These are phyloP conservation scores for Rhynchosporium graminicola DNA, from an alignment of 2,329 filamentous ascomycete species.

Conservation along the genomic window DNA sequence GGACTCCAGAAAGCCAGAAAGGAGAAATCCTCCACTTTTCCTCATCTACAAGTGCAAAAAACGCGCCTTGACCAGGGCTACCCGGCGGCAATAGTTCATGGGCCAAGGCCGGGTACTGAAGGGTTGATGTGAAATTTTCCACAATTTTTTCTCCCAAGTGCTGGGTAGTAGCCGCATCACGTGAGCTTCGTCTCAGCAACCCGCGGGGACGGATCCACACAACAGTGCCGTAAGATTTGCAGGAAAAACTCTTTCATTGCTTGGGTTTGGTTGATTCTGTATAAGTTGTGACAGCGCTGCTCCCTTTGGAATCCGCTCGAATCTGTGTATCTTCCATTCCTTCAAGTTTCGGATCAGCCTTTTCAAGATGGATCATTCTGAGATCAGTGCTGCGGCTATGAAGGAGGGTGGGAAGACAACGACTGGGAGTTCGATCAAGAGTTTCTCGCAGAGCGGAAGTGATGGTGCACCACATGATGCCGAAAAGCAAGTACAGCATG, in stretches of 20 bases:
- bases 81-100: slow-evolving; percentile 14
- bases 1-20: not conserved
- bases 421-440: slow-evolving; percentile 2
- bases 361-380: slow-evolving; percentile 25
- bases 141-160: slow-evolving; percentile 9
- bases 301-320: not conserved
- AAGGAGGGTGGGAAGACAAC: slow-evolving; percentile 7
- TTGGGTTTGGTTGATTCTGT: not conserved
- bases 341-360: slow-evolving; percentile 4
- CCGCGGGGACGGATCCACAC: slow-evolving; percentile 10
- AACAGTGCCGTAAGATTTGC: slow-evolving; percentile 18
- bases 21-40: not conserved
- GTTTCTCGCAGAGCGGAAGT: slow-evolving; percentile 13
- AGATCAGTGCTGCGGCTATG: slow-evolving; percentile 16
- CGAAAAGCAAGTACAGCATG: slow-evolving; percentile 30
- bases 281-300: slow-evolving; percentile 14
- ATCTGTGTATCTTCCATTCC: slow-evolving; percentile 6
- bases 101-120: slow-evolving; percentile 17
- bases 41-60: slow-evolving; percentile 12
- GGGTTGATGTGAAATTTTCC: slow-evolving; percentile 17
- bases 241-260: slow-evolving; percentile 16
- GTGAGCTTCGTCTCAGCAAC: slow-evolving; percentile 6
- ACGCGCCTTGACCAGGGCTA: slow-evolving; percentile 10
- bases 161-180: slow-evolving; percentile 13
- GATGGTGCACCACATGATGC: slow-evolving; percentile 33